A percentile compares a stretch with the other conserved stretches of the same genome.
Conservation (phyloP, 2,329 filamentous ascomycete species). For the Coleophoma cylindrospora region DNA sequence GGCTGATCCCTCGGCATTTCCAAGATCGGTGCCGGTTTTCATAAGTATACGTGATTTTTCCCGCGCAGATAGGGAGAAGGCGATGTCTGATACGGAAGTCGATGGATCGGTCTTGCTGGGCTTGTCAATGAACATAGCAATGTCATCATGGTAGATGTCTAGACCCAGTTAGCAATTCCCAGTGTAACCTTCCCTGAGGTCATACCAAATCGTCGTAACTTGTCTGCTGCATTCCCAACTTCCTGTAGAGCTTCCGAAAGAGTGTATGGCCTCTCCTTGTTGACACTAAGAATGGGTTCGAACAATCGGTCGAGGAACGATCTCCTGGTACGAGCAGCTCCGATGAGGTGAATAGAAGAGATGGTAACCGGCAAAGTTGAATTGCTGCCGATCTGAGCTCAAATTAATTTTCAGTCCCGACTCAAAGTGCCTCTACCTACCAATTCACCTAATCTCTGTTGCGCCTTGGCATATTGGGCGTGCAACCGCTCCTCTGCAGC, state of each 20-base stretch:
- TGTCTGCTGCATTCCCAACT: constrained; percentile 65
- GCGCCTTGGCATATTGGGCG: constrained; percentile 37
- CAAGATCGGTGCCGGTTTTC: constrained; percentile 91
- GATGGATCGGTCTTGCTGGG: constrained; percentile 64
- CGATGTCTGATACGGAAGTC: constrained; percentile 70
- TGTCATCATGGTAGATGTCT: constrained; percentile 77
- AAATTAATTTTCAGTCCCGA: constrained; percentile 3
- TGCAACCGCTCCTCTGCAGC: constrained; percentile 43
- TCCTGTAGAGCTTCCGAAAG: constrained; percentile 73
- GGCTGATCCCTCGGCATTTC: constrained; percentile 89
- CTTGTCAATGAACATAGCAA: constrained; percentile 77
- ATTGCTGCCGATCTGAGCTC: constrained; percentile 67
- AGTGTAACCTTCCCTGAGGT: neutral
- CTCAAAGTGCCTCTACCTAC: constrained; percentile 34
- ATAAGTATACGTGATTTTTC: constrained; percentile 82
- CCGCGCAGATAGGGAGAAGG: constrained; percentile 70
- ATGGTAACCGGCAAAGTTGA: constrained; percentile 83
- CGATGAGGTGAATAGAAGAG: constrained; percentile 77
- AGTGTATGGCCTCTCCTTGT: constrained; percentile 65
- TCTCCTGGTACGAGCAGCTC: constrained; percentile 76
- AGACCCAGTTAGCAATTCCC: too few species aligned
- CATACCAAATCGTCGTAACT: constrained; percentile 76
- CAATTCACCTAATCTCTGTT: constrained; percentile 59
- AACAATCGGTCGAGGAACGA: constrained; percentile 81
- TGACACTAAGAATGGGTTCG: constrained; percentile 67